phyloP scores from a whole-genome alignment of 208 protist genomes.

The Trypanosoma theileri region DNA sequence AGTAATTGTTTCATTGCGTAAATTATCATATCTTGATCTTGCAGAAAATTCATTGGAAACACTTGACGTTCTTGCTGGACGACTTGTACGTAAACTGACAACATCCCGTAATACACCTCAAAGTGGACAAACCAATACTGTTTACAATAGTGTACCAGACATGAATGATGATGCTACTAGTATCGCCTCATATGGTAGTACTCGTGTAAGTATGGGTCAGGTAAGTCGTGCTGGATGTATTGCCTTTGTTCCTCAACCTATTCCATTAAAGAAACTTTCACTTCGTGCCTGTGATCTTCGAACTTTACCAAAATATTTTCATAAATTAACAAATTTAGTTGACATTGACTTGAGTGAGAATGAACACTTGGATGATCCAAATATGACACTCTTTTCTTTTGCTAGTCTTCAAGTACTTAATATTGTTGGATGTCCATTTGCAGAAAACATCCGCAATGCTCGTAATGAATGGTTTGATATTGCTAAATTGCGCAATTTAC shows the following conservation, averaged over 20 bases:
- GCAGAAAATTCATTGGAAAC: conserved; percentile 81
- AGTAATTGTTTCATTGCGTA: conserved; percentile 57
- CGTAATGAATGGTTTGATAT: conserved; percentile 89
- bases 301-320: conserved; percentile 87
- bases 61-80: conserved; percentile 81
- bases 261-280: conserved; percentile 69
- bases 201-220: conserved; percentile 63
- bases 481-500: conserved; percentile 63
- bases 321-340: conserved; percentile 75
- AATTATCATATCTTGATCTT: conserved; percentile 67
- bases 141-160: conserved; percentile 1
- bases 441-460: conserved; percentile 49
- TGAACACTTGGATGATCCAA: conserved; percentile 73
- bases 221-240: conserved; percentile 69
- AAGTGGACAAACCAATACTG: neutral
- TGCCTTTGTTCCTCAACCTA: conserved; percentile 53
- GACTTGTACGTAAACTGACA: conserved; percentile 37
- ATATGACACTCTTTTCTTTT: conserved; percentile 88
- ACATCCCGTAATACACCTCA: conserved; percentile 1
- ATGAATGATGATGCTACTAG: conserved; percentile 38
- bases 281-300: conserved; percentile 67
- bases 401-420: conserved; percentile 73
- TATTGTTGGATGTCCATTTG: conserved; percentile 84
- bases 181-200: conserved; percentile 40
- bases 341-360: conserved; percentile 88